Evolutionary conservation across 495 filamentous ascomycete species (phyloP).

Genomic region (Penicillium pulvis): DNA sequence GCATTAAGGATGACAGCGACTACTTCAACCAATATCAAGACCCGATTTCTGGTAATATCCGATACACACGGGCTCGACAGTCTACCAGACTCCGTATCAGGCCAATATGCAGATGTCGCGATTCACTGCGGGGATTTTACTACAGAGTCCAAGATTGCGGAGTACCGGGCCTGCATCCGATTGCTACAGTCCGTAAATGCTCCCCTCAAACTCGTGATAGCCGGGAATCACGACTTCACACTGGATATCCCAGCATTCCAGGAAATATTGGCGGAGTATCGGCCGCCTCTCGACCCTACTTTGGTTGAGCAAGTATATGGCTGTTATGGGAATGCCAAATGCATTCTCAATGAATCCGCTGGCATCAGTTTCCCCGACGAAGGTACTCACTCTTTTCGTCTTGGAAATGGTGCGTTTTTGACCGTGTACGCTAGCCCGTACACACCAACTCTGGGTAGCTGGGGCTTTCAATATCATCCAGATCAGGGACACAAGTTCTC

Average conservation of each 20-base stretch:
- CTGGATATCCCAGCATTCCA: conserved; percentile 51
- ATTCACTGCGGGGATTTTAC: conserved; percentile 75
- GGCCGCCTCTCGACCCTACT: conserved; percentile 24
- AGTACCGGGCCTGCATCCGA: conserved; percentile 51
- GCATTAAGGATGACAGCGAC: neutral
- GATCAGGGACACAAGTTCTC: conserved; percentile 49
- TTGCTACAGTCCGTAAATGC: conserved; percentile 56
- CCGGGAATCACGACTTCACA: conserved; percentile 71
- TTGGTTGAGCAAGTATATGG: conserved; percentile 34
- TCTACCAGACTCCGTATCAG: conserved; percentile 20
- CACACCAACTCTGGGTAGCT: conserved; percentile 55
- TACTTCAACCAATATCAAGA: conserved; percentile 29
- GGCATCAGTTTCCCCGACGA: conserved; percentile 64
- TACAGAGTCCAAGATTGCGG: conserved; percentile 53
- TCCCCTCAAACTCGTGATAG: conserved; percentile 70
- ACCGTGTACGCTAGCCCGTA: conserved; percentile 69
- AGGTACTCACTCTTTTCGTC: conserved; percentile 54
- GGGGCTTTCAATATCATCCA: conserved; percentile 61
- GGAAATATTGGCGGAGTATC: conserved; percentile 32
- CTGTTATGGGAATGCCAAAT: conserved; percentile 28
- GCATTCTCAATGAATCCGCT: conserved; percentile 31
- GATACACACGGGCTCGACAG: conserved; percentile 55
- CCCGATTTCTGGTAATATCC: conserved; percentile 56
- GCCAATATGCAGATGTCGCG: conserved; percentile 56
- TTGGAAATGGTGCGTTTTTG: conserved; percentile 59